These are phyloP conservation scores for Meyerozyma elateridarum DNA, from an alignment of 1,139 yeast species.

Conservation along the genomic window DNA sequence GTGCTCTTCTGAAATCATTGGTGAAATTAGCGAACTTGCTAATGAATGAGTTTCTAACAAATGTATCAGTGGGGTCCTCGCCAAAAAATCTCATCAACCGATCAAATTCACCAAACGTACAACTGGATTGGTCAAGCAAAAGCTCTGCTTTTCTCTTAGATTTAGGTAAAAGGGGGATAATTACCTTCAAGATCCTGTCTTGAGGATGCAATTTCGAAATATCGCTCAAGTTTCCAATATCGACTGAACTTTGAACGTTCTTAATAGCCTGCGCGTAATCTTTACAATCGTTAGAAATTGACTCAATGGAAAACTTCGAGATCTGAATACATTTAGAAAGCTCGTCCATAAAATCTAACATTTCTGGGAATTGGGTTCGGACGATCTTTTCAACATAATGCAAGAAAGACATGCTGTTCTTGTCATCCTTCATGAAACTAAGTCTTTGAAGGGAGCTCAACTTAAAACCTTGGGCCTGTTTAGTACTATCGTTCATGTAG, in stretches of 20 bases:
- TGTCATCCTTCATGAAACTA: slow-evolving; percentile 72
- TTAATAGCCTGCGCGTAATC: slow-evolving; percentile 53
- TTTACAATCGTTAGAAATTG: slow-evolving; percentile 56
- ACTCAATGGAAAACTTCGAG: slow-evolving; percentile 64
- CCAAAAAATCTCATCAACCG: slow-evolving; percentile 70
- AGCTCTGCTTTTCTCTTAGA: slow-evolving; percentile 66
- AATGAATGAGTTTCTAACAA: slow-evolving; percentile 67
- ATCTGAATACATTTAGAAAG: slow-evolving; percentile 55
- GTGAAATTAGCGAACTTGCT: slow-evolving; percentile 69
- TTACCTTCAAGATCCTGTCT: slow-evolving; percentile 60
- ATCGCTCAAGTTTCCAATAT: slow-evolving; percentile 73
- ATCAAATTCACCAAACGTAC: slow-evolving; percentile 65
- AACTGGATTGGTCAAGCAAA: slow-evolving; percentile 55
- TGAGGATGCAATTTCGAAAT: slow-evolving; percentile 69
- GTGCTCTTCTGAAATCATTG: slow-evolving; percentile 70
- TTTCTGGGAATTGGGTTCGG: slow-evolving; percentile 63
- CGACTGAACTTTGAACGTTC: slow-evolving; percentile 69
- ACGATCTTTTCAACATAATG: slow-evolving; percentile 76
- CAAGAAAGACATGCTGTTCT: slow-evolving; percentile 71
- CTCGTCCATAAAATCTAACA: slow-evolving; percentile 55
- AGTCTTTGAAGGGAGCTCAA: slow-evolving; percentile 69
- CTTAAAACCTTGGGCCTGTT: slow-evolving; percentile 79
- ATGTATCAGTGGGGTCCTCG: slow-evolving; percentile 67
- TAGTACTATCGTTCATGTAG: slow-evolving; percentile 75
- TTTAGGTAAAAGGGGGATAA: slow-evolving; percentile 60